These are phyloP conservation scores for Ophiorrhiza pumila DNA, from an alignment of 257 asterid genomes.

Conservation along the genomic window DNA sequence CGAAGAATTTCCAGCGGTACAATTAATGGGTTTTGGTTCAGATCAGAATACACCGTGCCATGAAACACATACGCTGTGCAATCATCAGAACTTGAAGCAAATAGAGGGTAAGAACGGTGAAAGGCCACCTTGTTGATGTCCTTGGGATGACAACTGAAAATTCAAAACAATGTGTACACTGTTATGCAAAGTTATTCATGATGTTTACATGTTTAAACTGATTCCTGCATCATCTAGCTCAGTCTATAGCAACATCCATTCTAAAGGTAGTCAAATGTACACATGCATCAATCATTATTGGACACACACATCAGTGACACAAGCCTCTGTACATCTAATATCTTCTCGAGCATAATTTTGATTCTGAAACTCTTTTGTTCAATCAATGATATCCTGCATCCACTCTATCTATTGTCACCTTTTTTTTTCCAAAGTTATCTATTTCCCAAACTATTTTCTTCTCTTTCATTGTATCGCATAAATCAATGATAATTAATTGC, in stretches of 20 bases:
- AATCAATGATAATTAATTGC: not conserved
- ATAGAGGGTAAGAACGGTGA: constrained; percentile 89
- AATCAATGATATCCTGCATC: not conserved
- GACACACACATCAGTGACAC: not conserved
- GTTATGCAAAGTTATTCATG: not conserved
- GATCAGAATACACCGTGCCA: constrained; percentile 92
- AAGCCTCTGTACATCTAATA: not conserved
- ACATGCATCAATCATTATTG: not conserved
- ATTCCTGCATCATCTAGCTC: not conserved
- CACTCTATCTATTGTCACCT: not conserved
- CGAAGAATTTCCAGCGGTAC: constrained; percentile 89
- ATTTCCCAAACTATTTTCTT: not conserved
- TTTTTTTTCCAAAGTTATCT: not conserved
- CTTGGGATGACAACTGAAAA: constrained; percentile 71
- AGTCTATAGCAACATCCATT: not conserved
- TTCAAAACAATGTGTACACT: constrained; percentile 12
- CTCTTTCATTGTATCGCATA: not conserved
- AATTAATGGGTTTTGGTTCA: constrained; percentile 80
- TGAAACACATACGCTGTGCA: constrained; percentile 83
- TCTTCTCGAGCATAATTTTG: not conserved
- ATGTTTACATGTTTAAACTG: not conserved
- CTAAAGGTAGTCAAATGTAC: not conserved
- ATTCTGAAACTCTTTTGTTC: not conserved
- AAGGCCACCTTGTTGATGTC: constrained; percentile 75
- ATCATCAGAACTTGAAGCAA: constrained; percentile 90